These are phyloP conservation scores for Boletus eberwhitei DNA, from an alignment of 768 basidiomycete genomes.

Conservation along the genomic window DNA sequence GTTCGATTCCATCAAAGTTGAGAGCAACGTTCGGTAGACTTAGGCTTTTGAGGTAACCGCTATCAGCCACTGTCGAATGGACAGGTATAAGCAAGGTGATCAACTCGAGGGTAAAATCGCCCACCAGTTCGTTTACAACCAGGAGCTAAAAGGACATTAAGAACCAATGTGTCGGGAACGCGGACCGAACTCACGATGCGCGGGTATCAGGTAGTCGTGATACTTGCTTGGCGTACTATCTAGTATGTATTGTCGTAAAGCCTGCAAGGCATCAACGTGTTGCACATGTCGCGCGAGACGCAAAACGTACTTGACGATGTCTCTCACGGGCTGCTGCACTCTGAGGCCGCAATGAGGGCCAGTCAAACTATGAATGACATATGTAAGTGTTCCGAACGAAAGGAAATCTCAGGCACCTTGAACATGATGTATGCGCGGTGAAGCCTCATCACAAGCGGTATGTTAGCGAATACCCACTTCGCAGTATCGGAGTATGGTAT, in stretches of 20 bases:
- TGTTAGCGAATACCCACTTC: constrained; percentile 53
- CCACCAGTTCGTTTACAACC: constrained; percentile 54
- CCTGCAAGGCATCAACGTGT: constrained; percentile 25
- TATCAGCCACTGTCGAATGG: constrained; percentile 22
- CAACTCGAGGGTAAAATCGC: neutral
- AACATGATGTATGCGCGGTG: constrained; percentile 53
- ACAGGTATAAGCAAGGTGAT: neutral
- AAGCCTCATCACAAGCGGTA: constrained; percentile 49
- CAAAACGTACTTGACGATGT: constrained; percentile 9
- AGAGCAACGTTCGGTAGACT: constrained; percentile 24
- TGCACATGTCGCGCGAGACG: no score
- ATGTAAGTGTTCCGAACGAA: neutral
- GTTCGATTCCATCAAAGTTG: constrained; percentile 24
- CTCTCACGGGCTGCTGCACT: constrained; percentile 9
- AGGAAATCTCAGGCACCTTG: constrained; percentile 28
- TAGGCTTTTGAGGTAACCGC: constrained; percentile 23
- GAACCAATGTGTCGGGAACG: neutral
- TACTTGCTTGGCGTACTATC: constrained; percentile 48
- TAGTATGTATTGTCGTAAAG: constrained; percentile 44
- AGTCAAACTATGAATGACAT: constrained; percentile 16
- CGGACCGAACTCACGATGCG: constrained; percentile 40
- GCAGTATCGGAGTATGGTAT: constrained; percentile 38
- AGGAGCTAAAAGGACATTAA: constrained; percentile 36
- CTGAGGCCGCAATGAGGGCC: constrained; percentile 12
- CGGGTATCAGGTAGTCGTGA: constrained; percentile 45